Evolutionary conservation across 1,284 basidiomycete species (phyloP), one percentile per base, ranked within the genome.

Genomic region (Leccinum solheimii): DNA sequence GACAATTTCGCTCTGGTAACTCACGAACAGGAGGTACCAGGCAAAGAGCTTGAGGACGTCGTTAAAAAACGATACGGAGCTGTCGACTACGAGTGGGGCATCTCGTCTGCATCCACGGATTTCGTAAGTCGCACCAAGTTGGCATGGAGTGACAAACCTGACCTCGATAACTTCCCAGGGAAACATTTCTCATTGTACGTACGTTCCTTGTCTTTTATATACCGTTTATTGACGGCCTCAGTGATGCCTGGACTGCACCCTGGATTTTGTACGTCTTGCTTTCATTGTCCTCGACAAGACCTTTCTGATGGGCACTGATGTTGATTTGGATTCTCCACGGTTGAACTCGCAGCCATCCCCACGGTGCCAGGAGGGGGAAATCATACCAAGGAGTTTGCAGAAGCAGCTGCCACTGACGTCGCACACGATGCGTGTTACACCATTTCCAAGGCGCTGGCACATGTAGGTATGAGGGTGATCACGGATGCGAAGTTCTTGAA

Each of bases 61-160:
- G 76, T 83, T 21, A 69, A 78, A 9, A 81, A 80, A 48, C 80
- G 79, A 60, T 87, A 86, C 3, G 45, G 45, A 21, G 43, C 36
- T 38, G 7, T 38, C 14, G 36, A 38, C 14, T 38, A 38, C 36
- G 7, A 38, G 36, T 38, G 36, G 36, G 36, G 34, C 13, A 36
- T 38, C 14, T 38, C 36, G 40, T 79, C 81, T 54, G 88, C 85
- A 5, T 90, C 87, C 3, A 90, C 90, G 0, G 88, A 91, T 72
- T 91, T 91, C 66, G 71, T 74, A 56, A 62, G 74, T 68, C 19
- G 3, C 40, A 11, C 19, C 19, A 13, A 19, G 40, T 9, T 8
- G 43, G 6, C n/a, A 13, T 5, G 14, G 16, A 3, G 19, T 19
- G 3, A 50, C 30, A 6, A 19, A 23, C 7, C 59, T 32, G 23